Evolutionary conservation across 805 yeast genomes (phyloP).

Genomic region (Teunomyces gatunensis): DNA sequence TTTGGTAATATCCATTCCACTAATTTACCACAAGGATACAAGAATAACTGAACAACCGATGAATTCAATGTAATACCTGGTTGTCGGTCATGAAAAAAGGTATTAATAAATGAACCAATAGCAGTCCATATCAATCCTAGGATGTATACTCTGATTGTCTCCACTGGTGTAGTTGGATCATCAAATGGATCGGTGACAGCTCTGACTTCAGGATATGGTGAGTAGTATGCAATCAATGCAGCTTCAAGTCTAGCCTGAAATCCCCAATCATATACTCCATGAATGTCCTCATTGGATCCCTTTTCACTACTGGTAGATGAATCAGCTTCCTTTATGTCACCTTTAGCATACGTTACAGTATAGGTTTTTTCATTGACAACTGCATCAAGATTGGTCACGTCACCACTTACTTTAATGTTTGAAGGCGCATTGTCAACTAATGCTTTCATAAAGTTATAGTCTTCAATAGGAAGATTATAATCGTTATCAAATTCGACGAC

Average conservation of each 20-base stretch:
- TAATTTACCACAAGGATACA: slow-evolving; percentile 44
- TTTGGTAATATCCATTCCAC: slow-evolving; percentile 36
- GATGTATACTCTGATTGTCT: slow-evolving; percentile 50
- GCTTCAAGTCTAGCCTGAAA: slow-evolving; percentile 38
- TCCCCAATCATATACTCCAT: slow-evolving; percentile 26
- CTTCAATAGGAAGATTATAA: slow-evolving; percentile 30
- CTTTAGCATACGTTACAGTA: too few relatives aligned
- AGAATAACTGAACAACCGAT: slow-evolving; percentile 45
- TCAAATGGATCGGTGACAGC: slow-evolving; percentile 40
- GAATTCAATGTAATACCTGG: slow-evolving; percentile 48
- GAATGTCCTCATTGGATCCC: not conserved
- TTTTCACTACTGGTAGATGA: not conserved
- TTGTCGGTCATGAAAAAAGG: slow-evolving; percentile 53
- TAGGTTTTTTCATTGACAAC: too few relatives aligned
- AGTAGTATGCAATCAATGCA: slow-evolving; percentile 34
- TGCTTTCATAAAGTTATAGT: slow-evolving; percentile 22
- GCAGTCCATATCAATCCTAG: slow-evolving; percentile 54
- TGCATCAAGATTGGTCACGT: too few relatives aligned
- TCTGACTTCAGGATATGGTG: slow-evolving; percentile 42
- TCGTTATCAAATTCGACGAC: slow-evolving; percentile 39
- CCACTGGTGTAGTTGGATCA: slow-evolving; percentile 29
- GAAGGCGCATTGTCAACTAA: slow-evolving; percentile 9
- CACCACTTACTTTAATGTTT: not conserved
- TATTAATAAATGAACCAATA: slow-evolving; percentile 52
- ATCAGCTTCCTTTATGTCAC: not conserved